Conservation (phyloP, 2,329 filamentous ascomycete species). For the Magnaporthiopsis incrustans region DNA sequence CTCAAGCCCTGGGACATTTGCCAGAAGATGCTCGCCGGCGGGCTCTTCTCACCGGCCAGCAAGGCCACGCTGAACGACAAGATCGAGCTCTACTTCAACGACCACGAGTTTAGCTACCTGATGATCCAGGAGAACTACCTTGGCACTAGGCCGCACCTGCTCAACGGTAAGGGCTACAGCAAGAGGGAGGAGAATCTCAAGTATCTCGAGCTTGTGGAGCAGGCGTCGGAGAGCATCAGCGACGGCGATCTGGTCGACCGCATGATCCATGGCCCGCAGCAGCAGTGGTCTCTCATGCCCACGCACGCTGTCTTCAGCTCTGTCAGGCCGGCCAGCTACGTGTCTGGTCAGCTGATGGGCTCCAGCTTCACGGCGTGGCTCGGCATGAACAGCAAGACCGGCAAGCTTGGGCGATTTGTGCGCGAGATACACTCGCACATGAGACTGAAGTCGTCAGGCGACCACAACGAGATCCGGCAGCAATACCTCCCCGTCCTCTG, state of each 20-base stretch:
- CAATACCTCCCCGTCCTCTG: slow-evolving; percentile 88
- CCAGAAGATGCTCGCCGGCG: slow-evolving; percentile 80
- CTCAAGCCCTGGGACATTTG: slow-evolving; percentile 98
- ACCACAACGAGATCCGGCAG: slow-evolving; percentile 88
- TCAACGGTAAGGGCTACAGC: slow-evolving; percentile 48
- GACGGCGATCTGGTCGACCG: slow-evolving; percentile 93
- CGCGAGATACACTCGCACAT: slow-evolving; percentile 97
- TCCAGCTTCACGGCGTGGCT: slow-evolving; percentile 86
- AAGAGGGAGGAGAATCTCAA: slow-evolving; percentile 69
- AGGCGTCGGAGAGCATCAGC: slow-evolving; percentile 91
- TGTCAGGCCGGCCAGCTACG: slow-evolving; percentile 80
- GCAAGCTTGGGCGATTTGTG: slow-evolving; percentile 69
- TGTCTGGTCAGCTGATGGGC: slow-evolving; percentile 67
- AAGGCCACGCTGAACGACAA: slow-evolving; percentile 92
- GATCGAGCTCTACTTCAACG: slow-evolving; percentile 98
- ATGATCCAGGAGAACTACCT: slow-evolving; percentile 99
- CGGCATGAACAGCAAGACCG: slow-evolving; percentile 84
- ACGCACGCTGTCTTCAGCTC: slow-evolving; percentile 94
- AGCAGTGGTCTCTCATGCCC: slow-evolving; percentile 98
- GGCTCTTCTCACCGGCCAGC: slow-evolving; percentile 76
- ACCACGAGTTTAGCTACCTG: slow-evolving; percentile 92
- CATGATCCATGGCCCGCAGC: slow-evolving; percentile 97
- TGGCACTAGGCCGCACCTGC: slow-evolving; percentile 65
- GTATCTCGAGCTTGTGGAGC: slow-evolving; percentile 74
- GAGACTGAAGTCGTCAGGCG: slow-evolving; percentile 81